These are phyloP conservation scores for Pseudogymnoascus pannorum DNA, from an alignment of 2,329 filamentous ascomycete species.

Conservation along the genomic window DNA sequence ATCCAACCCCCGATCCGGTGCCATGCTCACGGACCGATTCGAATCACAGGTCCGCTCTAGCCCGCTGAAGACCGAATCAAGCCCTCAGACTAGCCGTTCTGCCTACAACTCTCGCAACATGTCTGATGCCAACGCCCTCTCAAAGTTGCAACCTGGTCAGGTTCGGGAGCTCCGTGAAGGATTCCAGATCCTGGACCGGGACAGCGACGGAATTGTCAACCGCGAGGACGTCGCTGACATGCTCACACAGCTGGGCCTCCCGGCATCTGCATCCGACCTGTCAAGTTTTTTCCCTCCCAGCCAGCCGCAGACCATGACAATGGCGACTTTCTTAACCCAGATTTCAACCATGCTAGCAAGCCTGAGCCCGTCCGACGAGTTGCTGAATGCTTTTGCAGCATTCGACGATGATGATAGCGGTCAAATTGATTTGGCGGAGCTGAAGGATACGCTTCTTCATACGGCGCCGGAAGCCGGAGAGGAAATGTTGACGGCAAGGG, in stretches of 20 bases:
- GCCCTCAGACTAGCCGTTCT: constrained; percentile 23
- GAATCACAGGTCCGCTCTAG: constrained; percentile 13
- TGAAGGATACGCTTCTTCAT: constrained; percentile 75
- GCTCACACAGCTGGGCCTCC: constrained; percentile 75
- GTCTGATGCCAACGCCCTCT: constrained; percentile 45
- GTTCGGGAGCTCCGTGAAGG: constrained; percentile 83
- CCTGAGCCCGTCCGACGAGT: constrained; percentile 70
- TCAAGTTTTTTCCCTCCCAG: constrained; percentile 74
- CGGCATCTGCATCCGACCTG: constrained; percentile 63
- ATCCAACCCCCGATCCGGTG: constrained; percentile 24
- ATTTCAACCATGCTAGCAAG: constrained; percentile 67
- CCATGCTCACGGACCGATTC: constrained; percentile 19
- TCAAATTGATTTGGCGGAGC: constrained; percentile 75
- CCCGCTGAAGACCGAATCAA: constrained; percentile 27
- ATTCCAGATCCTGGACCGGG: constrained; percentile 86
- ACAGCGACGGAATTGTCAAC: constrained; percentile 77
- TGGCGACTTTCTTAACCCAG: constrained; percentile 79
- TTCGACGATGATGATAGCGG: constrained; percentile 96
- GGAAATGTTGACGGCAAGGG: constrained; percentile 56
- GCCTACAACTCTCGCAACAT: constrained; percentile 25
- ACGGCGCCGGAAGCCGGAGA: constrained; percentile 72
- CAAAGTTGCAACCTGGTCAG: constrained; percentile 71
- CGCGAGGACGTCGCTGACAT: constrained; percentile 81
- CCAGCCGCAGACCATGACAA: constrained; percentile 63
- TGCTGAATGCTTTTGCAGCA: constrained; percentile 84